Base-by-base conservation (phyloP, 2,329 filamentous ascomycete genomes). In the Capronia americana region DNA sequence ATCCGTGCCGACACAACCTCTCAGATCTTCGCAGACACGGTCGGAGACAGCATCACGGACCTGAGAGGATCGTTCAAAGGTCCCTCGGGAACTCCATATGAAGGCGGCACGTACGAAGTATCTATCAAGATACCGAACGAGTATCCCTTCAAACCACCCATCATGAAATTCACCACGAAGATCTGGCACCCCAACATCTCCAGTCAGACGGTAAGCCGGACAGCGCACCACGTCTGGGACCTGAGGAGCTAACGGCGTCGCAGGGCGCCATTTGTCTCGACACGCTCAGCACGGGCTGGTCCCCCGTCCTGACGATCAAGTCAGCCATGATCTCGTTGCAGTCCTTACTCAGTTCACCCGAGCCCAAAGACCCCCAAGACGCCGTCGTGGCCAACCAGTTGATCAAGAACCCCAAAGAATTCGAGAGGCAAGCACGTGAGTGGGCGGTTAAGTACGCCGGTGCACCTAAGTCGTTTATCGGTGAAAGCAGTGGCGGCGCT, bases 131-230 rank as follows among this genome's bases (percentile, higher is more conserved):
- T 99, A 61, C 93, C 94, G 0, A 86, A 86, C 69, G 91, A 91
- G 72, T 99, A 99, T 75, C 95, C 95, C 0, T 99, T 99, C 82
- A 91, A 93, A 73, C 92, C 94, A 3, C 95, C 95, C 4, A 79
- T 87, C 66, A 98, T 99, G 90, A 90, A 88, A 74, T 98, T 98
- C 76, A 87, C 90, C 70, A 99, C 95, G 70, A 93, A 90, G 79
- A 90, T 98, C 73, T 99, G 93, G 93, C 95, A 99, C 78, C 95
- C 95, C 38, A 99, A 99, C 76, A 88, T 99, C 80, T 96, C 92
- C 84, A 94, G 91, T 75, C 91, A 95, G 77, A 97, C 93, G 48
- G 93, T 96, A 81, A 75, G 89, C 44, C 93, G 50, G 93, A 96
- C 81, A 75, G 88, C 44, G 83, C 20, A 4, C 50, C 8, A 20